Evolutionary conservation across 2,329 filamentous ascomycete species (phyloP).

Genomic region (Pseudocercospora ulei): DNA sequence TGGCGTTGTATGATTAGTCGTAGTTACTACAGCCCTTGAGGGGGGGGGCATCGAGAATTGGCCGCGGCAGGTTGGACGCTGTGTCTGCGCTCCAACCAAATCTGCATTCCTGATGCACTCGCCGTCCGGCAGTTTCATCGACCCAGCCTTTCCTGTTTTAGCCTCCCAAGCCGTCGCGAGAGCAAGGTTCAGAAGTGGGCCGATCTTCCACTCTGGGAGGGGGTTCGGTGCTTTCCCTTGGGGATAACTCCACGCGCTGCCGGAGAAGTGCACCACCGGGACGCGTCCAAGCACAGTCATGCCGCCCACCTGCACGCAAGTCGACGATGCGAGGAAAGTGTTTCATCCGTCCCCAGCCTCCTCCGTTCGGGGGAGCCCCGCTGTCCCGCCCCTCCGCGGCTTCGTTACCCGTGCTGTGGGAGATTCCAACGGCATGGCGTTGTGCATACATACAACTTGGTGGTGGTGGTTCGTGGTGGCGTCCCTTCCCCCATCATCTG

Average conservation of each 20-base stretch:
- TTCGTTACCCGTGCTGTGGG: constrained; percentile 19
- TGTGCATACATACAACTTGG: constrained; percentile 68
- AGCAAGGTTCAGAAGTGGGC: constrained; percentile 29
- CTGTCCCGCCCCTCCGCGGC: constrained; percentile 16
- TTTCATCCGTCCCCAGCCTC: constrained; percentile 24
- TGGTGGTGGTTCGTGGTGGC: constrained; percentile 14
- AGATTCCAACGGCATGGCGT: constrained; percentile 59
- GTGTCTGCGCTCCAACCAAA: too few species aligned
- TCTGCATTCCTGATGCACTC: constrained; percentile 26
- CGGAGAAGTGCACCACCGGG: constrained; percentile 27
- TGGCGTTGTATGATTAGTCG: not conserved
- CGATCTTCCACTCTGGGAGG: constrained; percentile 26
- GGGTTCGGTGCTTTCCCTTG: constrained; percentile 23
- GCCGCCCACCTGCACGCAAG: constrained; percentile 31
- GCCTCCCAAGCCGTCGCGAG: constrained; percentile 28
- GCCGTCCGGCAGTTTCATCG: constrained; percentile 23
- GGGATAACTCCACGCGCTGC: constrained; percentile 24
- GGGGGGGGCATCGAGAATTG: constrained; percentile 19
- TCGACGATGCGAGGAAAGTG: constrained; percentile 25
- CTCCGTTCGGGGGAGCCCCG: constrained; percentile 22
- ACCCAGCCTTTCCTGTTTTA: constrained; percentile 29
- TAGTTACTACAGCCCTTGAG: constrained; percentile 12
- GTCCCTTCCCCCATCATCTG: constrained; percentile 21
- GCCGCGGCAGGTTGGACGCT: too few species aligned
- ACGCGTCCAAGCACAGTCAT: constrained; percentile 26